Evolutionary conservation across 352 stramenopile genomes (phyloP).

Genomic region (Phytopythium litorale): DNA sequence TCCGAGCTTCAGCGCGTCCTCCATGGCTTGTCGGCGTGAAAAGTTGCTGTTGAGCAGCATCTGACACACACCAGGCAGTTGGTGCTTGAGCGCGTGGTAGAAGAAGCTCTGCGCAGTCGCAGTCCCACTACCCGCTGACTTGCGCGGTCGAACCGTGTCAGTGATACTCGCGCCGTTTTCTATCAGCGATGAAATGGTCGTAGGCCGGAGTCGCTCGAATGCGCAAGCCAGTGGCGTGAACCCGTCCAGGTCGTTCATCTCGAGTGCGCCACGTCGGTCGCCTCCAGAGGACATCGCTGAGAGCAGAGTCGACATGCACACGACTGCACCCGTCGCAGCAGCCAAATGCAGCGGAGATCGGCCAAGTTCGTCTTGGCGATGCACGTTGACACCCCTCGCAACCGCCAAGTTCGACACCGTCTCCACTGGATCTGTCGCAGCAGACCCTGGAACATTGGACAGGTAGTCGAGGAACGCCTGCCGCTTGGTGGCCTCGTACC

Average conservation of each 20-base stretch:
- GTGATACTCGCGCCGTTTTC: constrained; percentile 26
- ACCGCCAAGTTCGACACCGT: constrained; percentile 66
- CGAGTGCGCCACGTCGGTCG: constrained; percentile 22
- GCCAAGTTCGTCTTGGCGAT: constrained; percentile 36
- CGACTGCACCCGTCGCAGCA: constrained; percentile 66
- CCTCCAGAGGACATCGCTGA: constrained; percentile 14
- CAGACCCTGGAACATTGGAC: constrained; percentile 26
- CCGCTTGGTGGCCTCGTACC: constrained; percentile 40
- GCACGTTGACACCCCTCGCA: constrained; percentile 39
- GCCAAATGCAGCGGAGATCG: constrained; percentile 58
- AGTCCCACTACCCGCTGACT: constrained; percentile 12
- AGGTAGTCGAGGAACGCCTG: constrained; percentile 28
- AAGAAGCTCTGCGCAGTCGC: constrained; percentile 56
- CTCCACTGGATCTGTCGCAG: constrained; percentile 64
- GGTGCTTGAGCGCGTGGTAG: constrained; percentile 66
- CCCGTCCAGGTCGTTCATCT: constrained; percentile 32
- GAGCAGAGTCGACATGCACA: constrained; percentile 44
- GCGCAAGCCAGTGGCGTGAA: constrained; percentile 58
- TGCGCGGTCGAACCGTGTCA: not conserved
- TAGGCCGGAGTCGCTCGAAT: constrained; percentile 52
- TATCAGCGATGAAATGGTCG: constrained; percentile 68
- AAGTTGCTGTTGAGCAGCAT: constrained; percentile 72
- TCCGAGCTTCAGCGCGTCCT: constrained; percentile 59
- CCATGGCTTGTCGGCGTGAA: constrained; percentile 60
- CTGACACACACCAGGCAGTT: constrained; percentile 66